phyloP scores from a whole-genome alignment of 176 grass and related monocot species.

The Oryza glaberrima region DNA sequence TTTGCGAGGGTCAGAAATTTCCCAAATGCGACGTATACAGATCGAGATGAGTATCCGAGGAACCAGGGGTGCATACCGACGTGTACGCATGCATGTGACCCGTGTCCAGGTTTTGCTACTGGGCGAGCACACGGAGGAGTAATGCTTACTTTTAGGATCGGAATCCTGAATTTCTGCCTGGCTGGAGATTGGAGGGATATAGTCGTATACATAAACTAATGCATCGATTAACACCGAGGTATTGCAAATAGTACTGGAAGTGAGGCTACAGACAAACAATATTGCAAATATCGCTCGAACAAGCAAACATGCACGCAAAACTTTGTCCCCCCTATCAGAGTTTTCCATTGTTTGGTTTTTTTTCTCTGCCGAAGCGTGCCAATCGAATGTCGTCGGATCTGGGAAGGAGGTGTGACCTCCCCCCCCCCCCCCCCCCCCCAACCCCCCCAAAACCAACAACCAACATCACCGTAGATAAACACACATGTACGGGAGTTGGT shows the following conservation, averaged over 20 bases:
- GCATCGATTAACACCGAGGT: constrained; percentile 39
- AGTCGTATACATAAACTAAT: not conserved
- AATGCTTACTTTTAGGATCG: no score
- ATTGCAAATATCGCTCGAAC: not conserved
- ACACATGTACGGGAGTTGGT: not conserved
- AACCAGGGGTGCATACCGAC: not conserved
- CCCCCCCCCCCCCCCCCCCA: no score
- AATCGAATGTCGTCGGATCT: not conserved
- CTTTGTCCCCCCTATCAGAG: constrained; percentile 2
- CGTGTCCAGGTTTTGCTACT: not conserved
- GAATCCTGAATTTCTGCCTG: not conserved
- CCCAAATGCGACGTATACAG: not conserved
- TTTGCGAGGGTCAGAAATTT: not conserved
- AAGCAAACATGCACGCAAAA: not conserved
- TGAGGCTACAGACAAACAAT: not conserved
- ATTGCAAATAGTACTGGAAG: constrained; percentile 13
- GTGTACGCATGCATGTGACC: not conserved
- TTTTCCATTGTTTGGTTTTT: not conserved
- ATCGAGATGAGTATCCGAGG: not conserved
- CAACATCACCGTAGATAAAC: not conserved
- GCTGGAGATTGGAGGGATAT: constrained; percentile 15
- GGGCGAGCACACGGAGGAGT: no score
- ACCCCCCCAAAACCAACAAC: no score
- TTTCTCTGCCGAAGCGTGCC: not conserved
- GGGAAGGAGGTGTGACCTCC: not conserved